phyloP scores from a whole-genome alignment of 805 yeast genomes.

The Cyberlindnera lachancei region DNA sequence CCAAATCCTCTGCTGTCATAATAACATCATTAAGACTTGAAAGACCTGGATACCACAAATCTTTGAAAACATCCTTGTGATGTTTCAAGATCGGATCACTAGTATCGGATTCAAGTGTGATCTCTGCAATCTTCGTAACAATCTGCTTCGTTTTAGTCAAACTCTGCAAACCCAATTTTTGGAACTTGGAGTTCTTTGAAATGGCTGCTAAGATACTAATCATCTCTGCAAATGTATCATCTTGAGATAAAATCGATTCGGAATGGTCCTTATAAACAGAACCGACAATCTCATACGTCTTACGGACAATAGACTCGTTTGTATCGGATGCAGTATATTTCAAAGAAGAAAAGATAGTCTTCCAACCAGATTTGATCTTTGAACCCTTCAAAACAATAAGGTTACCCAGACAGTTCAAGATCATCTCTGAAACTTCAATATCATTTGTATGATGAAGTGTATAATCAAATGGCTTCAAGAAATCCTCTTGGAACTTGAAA shows the following conservation, averaged over 20 bases:
- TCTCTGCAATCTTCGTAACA: slow-evolving; percentile 49
- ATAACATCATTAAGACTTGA: slow-evolving; percentile 81
- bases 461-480: slow-evolving; percentile 82
- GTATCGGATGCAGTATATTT: slow-evolving; percentile 61
- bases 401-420: slow-evolving; percentile 80
- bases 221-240: slow-evolving; percentile 51
- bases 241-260: slow-evolving; percentile 59
- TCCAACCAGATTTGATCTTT: slow-evolving; percentile 90
- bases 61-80: slow-evolving; percentile 38
- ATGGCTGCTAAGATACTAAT: slow-evolving; percentile 72
- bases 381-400: slow-evolving; percentile 71
- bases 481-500: slow-evolving; percentile 92
- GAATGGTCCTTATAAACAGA: slow-evolving; percentile 56
- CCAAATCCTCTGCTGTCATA: slow-evolving; percentile 90
- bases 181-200: slow-evolving; percentile 79
- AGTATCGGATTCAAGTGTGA: slow-evolving; percentile 24
- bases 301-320: slow-evolving; percentile 51
- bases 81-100: slow-evolving; percentile 20
- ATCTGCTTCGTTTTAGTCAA: slow-evolving; percentile 64
- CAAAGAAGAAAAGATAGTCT: slow-evolving; percentile 73
- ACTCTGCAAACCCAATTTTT: slow-evolving; percentile 72
- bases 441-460: slow-evolving; percentile 63
- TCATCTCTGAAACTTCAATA: slow-evolving; percentile 75
- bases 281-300: slow-evolving; percentile 56
- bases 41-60: slow-evolving; percentile 82